These are phyloP conservation scores for Talaromyces sp. DNA, from an alignment of 2,329 filamentous ascomycete species.

Conservation along the genomic window DNA sequence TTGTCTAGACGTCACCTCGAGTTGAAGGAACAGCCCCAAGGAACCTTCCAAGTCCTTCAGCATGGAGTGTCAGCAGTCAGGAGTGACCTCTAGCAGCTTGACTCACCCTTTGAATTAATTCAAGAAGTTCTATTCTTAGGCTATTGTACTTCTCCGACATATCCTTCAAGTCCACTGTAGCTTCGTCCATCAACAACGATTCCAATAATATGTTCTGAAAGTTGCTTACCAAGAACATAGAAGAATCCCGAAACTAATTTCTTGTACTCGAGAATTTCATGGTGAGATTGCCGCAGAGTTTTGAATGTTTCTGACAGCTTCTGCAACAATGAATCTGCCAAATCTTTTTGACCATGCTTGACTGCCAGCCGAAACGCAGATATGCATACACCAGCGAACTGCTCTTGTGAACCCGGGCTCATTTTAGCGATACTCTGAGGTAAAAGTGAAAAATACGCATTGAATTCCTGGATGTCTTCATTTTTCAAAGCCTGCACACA, in stretches of 20 bases:
- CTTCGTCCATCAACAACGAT: constrained; percentile 2
- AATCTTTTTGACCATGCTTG: constrained; percentile 49
- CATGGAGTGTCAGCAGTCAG: neutral
- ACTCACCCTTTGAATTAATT: constrained; percentile 2
- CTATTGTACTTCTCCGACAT: neutral
- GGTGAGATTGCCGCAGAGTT: constrained; percentile 33
- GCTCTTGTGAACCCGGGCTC: constrained; percentile 54
- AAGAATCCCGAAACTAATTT: constrained; percentile 53
- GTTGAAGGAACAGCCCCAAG: constrained; percentile 62
- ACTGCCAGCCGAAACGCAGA: constrained; percentile 65
- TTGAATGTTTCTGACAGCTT: constrained; percentile 61
- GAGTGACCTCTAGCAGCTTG: neutral
- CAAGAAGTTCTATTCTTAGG: neutral
- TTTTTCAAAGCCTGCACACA: constrained; percentile 8
- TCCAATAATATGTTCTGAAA: neutral
- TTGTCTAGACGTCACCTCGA: constrained; percentile 59
- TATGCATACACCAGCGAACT: constrained; percentile 64
- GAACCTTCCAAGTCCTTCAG: constrained; percentile 58
- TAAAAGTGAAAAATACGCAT: constrained; percentile 68
- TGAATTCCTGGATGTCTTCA: constrained; percentile 67
- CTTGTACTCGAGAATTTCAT: neutral
- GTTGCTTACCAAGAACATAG: constrained; percentile 54
- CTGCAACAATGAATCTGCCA: constrained; percentile 69
- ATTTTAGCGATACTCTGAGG: constrained; percentile 36
- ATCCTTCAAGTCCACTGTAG: constrained; percentile 27